Evolutionary conservation across 2,329 filamentous ascomycete genomes (phyloP).

Genomic region (Rhynchosporium secalis): DNA sequence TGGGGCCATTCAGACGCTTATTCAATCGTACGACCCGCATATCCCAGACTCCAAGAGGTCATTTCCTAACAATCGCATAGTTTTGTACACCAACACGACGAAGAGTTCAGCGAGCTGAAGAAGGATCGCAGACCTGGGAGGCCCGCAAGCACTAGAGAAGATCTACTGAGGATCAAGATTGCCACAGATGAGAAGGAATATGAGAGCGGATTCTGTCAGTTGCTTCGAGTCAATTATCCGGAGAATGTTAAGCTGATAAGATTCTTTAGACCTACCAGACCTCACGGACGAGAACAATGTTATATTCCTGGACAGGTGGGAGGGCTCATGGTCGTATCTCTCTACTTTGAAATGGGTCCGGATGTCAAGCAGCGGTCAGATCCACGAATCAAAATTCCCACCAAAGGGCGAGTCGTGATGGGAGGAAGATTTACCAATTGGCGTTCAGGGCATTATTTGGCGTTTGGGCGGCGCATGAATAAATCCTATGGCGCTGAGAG

Average conservation of each 20-base stretch:
- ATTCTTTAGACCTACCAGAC: conserved; percentile 66
- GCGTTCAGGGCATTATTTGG: conserved; percentile 20
- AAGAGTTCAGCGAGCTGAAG: conserved; percentile 66
- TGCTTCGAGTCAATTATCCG: neutral
- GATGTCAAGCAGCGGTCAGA: conserved; percentile 63
- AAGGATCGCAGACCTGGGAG: conserved; percentile 74
- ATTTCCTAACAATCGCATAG: conserved; percentile 43
- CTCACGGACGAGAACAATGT: conserved; percentile 67
- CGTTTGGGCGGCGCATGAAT: conserved; percentile 20
- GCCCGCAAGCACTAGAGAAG: conserved; percentile 75
- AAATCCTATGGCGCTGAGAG: neutral
- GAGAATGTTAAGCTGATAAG: conserved; percentile 17
- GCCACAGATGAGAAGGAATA: conserved; percentile 75
- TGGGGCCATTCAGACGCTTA: conserved; percentile 59
- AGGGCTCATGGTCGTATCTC: conserved; percentile 80
- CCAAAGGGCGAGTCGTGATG: conserved; percentile 54
- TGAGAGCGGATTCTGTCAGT: conserved; percentile 75
- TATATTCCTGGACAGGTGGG: conserved; percentile 69
- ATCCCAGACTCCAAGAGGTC: conserved; percentile 33
- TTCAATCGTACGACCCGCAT: conserved; percentile 57
- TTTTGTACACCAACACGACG: conserved; percentile 68
- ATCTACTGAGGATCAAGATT: conserved; percentile 71
- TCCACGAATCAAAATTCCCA: conserved; percentile 75
- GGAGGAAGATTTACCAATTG: conserved; percentile 5
- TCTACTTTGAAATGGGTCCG: conserved; percentile 76